phyloP scores from a whole-genome alignment of 169 alveolate genomes.

The Plasmodium blacklocki region DNA sequence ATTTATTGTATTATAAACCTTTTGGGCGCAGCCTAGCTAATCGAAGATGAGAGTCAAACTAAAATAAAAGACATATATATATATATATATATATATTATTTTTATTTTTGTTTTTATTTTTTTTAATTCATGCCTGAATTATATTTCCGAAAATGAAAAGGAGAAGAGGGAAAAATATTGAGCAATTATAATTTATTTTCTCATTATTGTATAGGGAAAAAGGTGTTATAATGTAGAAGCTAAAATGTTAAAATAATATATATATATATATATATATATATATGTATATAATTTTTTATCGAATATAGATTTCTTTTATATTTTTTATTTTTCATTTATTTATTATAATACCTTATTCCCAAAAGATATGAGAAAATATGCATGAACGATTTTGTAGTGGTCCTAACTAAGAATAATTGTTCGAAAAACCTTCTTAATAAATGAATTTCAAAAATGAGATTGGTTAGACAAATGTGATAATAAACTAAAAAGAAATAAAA shows the following conservation, averaged over 20 bases:
- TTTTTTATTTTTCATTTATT: background rate
- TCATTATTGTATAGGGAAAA: slow-evolving; percentile 25
- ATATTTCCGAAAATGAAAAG: slow-evolving; percentile 40
- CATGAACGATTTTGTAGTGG: slow-evolving; percentile 80
- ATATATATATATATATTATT: background rate
- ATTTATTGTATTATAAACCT: slow-evolving; percentile 33
- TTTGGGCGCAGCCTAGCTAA: slow-evolving; percentile 70
- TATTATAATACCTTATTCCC: slow-evolving; percentile 80
- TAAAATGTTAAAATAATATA: background rate
- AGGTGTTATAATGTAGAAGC: slow-evolving; percentile 66
- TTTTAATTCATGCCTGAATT: slow-evolving; percentile 32
- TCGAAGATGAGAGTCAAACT: slow-evolving; percentile 59
- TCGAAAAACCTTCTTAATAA: slow-evolving; percentile 79
- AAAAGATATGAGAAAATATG: slow-evolving; percentile 80
- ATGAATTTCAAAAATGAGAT: slow-evolving; percentile 78
- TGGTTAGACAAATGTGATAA: slow-evolving; percentile 54
- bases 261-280: background rate
- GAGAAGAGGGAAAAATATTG: slow-evolving; percentile 14
- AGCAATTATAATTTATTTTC: background rate
- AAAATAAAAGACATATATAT: slow-evolving; percentile 7
- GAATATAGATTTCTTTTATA: background rate
- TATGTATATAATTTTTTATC: background rate
- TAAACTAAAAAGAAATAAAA: slow-evolving; percentile 7
- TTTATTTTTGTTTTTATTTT: too few species aligned
- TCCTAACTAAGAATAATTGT: slow-evolving; percentile 77